These are phyloP conservation scores for Neofusicoccum laricinum DNA, from an alignment of 2,329 filamentous ascomycete genomes.

Conservation along the genomic window DNA sequence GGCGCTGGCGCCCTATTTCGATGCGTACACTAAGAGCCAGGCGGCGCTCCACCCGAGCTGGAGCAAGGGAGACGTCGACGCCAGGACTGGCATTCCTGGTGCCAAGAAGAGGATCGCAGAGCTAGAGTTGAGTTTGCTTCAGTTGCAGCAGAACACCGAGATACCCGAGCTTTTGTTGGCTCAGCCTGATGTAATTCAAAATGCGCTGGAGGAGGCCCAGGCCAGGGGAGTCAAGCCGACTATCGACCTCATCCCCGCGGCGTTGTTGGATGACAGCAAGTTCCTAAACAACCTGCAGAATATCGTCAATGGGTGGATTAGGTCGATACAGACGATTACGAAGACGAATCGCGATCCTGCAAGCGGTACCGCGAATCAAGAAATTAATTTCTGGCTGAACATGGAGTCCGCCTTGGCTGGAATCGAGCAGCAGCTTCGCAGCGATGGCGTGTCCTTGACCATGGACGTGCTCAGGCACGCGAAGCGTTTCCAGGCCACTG, in stretches of 20 bases:
- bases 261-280: constrained; percentile 79
- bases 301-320: constrained; percentile 97
- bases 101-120: constrained; percentile 97
- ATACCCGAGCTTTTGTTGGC: constrained; percentile 88
- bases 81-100: constrained; percentile 92
- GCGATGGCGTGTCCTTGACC: constrained; percentile 85
- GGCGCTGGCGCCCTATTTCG: constrained; percentile 91
- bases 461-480: constrained; percentile 94
- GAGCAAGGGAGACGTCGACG: constrained; percentile 78
- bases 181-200: constrained; percentile 85
- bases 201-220: constrained; percentile 74
- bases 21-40: constrained; percentile 79
- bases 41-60: constrained; percentile 47
- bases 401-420: constrained; percentile 93
- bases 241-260: constrained; percentile 72
- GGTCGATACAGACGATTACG: constrained; percentile 94
- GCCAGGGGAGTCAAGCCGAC: constrained; percentile 65
- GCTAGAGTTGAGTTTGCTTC: constrained; percentile 81
- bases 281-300: constrained; percentile 93
- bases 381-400: constrained; percentile 98
- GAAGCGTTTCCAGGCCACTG: constrained; percentile 95
- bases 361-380: constrained; percentile 80
- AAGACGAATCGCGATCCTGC: constrained; percentile 85
- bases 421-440: constrained; percentile 83
- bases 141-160: constrained; percentile 96